Percentiles rank a stretch among this genome's conserved stretches.
Evolutionary conservation across 164 flowering plant species (phyloP).

Genomic region (Houttuynia cordata): DNA sequence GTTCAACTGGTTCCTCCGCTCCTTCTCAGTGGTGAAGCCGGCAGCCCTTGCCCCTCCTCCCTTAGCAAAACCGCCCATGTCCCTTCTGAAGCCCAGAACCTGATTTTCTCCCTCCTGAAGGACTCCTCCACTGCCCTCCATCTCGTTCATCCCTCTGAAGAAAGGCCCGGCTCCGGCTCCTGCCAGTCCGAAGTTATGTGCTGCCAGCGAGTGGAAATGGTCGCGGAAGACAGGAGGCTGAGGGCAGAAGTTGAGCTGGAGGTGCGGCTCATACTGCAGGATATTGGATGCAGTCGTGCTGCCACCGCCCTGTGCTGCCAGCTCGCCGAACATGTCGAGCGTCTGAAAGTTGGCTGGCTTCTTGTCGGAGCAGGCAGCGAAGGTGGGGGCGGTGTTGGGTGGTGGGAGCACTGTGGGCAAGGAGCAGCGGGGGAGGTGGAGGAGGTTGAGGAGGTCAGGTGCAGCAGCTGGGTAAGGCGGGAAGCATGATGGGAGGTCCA

Average conservation of each 20-base stretch:
- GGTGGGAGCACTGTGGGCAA: conserved; percentile 26
- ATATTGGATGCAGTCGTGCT: conserved; percentile 13
- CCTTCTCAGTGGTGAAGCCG: conserved; percentile 59
- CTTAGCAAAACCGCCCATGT: conserved; percentile 14
- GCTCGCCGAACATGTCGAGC: conserved; percentile 28
- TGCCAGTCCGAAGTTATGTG: conserved; percentile 25
- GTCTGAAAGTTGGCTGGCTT: conserved; percentile 13
- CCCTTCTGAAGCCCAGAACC: conserved; percentile 46
- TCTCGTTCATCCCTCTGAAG: conserved; percentile 42
- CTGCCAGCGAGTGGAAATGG: conserved; percentile 48
- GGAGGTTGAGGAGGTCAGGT: conserved; percentile 47
- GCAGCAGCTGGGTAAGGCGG: conserved; percentile 15
- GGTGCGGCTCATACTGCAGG: conserved; percentile 44
- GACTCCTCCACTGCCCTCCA: conserved; percentile 22
- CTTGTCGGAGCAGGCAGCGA: conserved; percentile 15
- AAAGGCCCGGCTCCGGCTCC: conserved; percentile 23
- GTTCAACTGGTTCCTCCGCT: conserved; percentile 64
- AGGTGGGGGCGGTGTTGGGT: conserved; percentile 24
- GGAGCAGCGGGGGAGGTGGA: conserved; percentile 40
- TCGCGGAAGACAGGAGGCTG: conserved; percentile 62
- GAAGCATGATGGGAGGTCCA: conserved; percentile 11
- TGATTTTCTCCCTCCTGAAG: conserved; percentile 36
- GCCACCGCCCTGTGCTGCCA: conserved; percentile 1
- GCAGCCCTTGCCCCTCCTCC: conserved; percentile 21
- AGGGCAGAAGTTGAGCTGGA: conserved; percentile 60